Evolutionary conservation across 2,329 filamentous ascomycete genomes (phyloP).

Genomic region (Zymoseptoria tritici): DNA sequence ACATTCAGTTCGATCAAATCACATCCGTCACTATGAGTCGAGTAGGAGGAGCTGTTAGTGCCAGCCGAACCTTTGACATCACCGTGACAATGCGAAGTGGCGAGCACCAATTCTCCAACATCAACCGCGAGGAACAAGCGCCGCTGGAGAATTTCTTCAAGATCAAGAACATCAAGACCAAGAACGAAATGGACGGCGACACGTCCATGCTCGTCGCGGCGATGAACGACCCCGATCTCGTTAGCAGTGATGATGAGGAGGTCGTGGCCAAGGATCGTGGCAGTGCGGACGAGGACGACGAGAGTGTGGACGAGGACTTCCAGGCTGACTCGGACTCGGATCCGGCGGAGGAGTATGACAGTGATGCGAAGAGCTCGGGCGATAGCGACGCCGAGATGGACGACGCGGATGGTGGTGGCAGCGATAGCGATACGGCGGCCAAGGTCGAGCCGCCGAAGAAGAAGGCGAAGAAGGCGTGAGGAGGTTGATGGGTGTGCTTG

Average conservation of each 20-base stretch:
- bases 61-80: conserved; percentile 94
- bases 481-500: neutral
- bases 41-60: conserved; percentile 86
- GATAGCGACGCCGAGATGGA: conserved; percentile 57
- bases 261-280: conserved; percentile 72
- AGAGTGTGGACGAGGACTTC: conserved; percentile 95
- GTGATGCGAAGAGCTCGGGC: conserved; percentile 75
- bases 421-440: conserved; percentile 45
- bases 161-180: conserved; percentile 85
- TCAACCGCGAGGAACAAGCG: conserved; percentile 95
- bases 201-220: conserved; percentile 65
- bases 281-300: conserved; percentile 90
- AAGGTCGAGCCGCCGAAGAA: conserved; percentile 56
- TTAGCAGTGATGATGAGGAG: conserved; percentile 73
- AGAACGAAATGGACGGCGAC: conserved; percentile 98
- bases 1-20: conserved; percentile 91
- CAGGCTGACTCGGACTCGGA: conserved; percentile 86
- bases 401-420: conserved; percentile 36
- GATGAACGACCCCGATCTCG: conserved; percentile 69
- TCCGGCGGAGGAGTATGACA: conserved; percentile 93
- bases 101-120: conserved; percentile 96
- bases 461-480: conserved; percentile 49
- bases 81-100: conserved; percentile 83
- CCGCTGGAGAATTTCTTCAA: conserved; percentile 97
- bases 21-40: conserved; percentile 90